phyloP scores from a whole-genome alignment of 805 yeast species.

The Maudiozyma turicensis region DNA sequence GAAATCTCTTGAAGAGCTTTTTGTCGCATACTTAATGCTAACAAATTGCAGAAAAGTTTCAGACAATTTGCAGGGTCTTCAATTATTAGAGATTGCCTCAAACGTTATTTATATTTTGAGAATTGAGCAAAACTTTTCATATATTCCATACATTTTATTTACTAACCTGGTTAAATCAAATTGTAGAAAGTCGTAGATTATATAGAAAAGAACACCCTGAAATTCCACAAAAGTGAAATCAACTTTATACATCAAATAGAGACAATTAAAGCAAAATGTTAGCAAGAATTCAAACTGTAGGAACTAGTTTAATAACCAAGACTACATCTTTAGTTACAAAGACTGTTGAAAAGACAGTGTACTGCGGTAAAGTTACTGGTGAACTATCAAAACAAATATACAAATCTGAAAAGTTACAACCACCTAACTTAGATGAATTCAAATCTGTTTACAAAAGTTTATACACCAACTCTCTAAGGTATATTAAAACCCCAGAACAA shows the following conservation, averaged over 20 bases:
- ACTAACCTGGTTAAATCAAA: no score
- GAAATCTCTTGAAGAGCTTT: no score
- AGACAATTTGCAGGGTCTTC: no score
- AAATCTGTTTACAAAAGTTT: constrained; percentile 58
- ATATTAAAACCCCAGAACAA: constrained; percentile 52
- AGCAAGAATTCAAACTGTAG: constrained; percentile 21
- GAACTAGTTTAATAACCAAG: constrained; percentile 19
- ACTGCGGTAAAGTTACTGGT: constrained; percentile 60
- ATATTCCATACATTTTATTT: no score
- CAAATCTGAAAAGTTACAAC: constrained; percentile 85
- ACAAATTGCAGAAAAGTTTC: no score
- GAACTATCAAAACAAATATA: constrained; percentile 56
- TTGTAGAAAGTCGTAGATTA: no score
- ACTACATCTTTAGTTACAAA: constrained; percentile 34
- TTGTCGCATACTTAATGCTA: no score
- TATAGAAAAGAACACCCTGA: no score
- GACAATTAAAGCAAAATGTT: constrained; percentile 12
- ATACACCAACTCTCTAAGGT: constrained; percentile 36
- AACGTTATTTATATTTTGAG: no score
- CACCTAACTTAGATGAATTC: constrained; percentile 73
- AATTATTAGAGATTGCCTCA: no score
- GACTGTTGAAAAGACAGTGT: constrained; percentile 44
- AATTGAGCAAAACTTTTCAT: no score
- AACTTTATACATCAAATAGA: not conserved
- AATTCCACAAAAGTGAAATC: not conserved